Conservation (phyloP, 352 stramenopile species). For the Albugo laibachii region DNA sequence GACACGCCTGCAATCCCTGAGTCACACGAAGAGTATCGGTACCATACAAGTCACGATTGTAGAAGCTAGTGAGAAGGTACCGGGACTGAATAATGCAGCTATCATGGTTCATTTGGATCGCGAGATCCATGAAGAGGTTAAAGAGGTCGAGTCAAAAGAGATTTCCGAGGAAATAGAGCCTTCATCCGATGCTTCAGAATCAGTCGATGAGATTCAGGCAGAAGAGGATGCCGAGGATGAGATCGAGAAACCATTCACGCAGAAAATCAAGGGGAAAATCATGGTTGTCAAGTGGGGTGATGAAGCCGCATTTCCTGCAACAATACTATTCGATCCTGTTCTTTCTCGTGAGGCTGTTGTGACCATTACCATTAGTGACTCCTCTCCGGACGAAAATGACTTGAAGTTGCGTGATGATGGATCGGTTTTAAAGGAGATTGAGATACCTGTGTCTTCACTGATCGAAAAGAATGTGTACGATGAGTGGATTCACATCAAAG, state of each 20-base stretch:
- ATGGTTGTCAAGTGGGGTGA: conserved; percentile 11
- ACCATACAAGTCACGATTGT: conserved; percentile 38
- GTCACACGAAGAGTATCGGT: conserved; percentile 28
- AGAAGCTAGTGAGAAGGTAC: conserved; percentile 32
- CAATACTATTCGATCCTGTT: conserved; percentile 66
- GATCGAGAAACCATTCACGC: background rate
- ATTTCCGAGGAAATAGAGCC: conserved; percentile 15
- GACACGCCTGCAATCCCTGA: conserved; percentile 21
- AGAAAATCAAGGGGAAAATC: background rate
- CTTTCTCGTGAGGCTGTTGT: conserved; percentile 65
- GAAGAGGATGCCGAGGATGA: background rate
- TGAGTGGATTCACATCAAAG: conserved; percentile 39
- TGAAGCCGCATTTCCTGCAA: conserved; percentile 23
- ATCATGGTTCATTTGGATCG: conserved; percentile 55
- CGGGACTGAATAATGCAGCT: conserved; percentile 12
- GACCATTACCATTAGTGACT: conserved; percentile 30
- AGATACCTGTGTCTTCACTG: conserved; percentile 50
- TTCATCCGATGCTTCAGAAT: conserved; percentile 22
- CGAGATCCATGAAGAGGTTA: conserved; percentile 45
- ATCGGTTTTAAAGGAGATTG: conserved; percentile 43
- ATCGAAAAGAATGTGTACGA: conserved; percentile 40
- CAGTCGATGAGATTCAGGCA: conserved; percentile 10
- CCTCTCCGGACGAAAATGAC: conserved; percentile 18
- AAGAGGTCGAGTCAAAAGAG: conserved; percentile 16
- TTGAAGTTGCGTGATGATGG: conserved; percentile 12